Conservation (phyloP, 495 filamentous ascomycete genomes). For the Penicillium bovifimosum region DNA sequence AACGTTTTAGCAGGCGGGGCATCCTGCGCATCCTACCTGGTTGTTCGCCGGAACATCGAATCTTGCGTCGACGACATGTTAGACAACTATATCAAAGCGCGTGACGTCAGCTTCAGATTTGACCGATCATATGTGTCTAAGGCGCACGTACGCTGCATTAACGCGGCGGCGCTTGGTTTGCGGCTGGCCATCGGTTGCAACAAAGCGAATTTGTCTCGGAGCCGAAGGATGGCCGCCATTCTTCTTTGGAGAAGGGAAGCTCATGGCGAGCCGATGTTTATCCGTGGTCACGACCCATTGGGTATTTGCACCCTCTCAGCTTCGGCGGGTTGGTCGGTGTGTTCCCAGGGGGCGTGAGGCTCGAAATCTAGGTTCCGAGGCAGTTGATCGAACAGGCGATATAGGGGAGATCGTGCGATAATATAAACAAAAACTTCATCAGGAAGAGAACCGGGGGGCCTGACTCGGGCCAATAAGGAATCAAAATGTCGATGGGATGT, state of each 20-base stretch:
- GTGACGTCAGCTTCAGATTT: slow-evolving; percentile 16
- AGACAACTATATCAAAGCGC: slow-evolving; percentile 50
- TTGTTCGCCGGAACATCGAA: slow-evolving; percentile 73
- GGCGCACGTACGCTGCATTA: slow-evolving; percentile 65
- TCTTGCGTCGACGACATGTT: slow-evolving; percentile 79
- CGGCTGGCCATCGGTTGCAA: slow-evolving; percentile 75
- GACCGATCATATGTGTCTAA: background rate
- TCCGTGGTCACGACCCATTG: slow-evolving; percentile 40
- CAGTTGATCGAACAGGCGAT: slow-evolving; percentile 10
- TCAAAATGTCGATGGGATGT: background rate
- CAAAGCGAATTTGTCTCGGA: slow-evolving; percentile 62
- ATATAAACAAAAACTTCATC: slow-evolving; percentile 15
- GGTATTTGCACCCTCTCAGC: slow-evolving; percentile 14
- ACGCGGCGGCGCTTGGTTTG: slow-evolving; percentile 76
- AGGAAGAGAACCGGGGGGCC: background rate
- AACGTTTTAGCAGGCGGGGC: background rate
- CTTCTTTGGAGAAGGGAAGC: slow-evolving; percentile 42
- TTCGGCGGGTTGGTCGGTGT: background rate
- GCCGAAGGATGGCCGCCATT: slow-evolving; percentile 32
- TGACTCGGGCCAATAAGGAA: background rate
- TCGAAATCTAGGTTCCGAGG: background rate
- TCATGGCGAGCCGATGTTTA: slow-evolving; percentile 43
- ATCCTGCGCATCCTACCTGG: slow-evolving; percentile 39
- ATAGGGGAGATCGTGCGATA: slow-evolving; percentile 13
- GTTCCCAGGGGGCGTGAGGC: slow-evolving; percentile 1